These are phyloP conservation scores for Monosporascus sp. DNA, from an alignment of 2,329 filamentous ascomycete species.

Conservation along the genomic window DNA sequence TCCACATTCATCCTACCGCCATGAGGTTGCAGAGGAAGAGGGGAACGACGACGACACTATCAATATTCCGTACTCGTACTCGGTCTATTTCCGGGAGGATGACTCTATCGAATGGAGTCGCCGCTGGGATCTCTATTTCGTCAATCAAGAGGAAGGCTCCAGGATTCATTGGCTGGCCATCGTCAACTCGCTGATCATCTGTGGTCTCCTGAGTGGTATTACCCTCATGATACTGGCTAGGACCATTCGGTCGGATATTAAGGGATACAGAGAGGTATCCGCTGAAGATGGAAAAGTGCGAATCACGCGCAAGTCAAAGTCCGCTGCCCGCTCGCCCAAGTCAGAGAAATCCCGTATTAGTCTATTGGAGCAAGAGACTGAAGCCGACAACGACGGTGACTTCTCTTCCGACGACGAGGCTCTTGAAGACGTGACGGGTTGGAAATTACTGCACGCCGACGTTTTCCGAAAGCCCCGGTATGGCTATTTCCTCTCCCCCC, in stretches of 20 bases:
- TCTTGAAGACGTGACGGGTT: constrained; percentile 75
- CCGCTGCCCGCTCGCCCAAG: constrained; percentile 37
- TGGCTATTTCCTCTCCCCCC: constrained; percentile 69
- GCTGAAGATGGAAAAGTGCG: constrained; percentile 62
- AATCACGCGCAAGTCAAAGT: constrained; percentile 42
- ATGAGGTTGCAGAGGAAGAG: constrained; percentile 45
- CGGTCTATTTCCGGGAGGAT: constrained; percentile 84
- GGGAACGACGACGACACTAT: constrained; percentile 60
- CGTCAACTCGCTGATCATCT: constrained; percentile 80
- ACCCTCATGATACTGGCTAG: constrained; percentile 76
- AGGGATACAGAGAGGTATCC: constrained; percentile 60
- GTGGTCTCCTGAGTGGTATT: constrained; percentile 69
- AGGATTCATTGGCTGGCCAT: constrained; percentile 87
- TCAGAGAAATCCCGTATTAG: constrained; percentile 47
- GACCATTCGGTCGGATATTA: constrained; percentile 74
- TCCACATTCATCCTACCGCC: constrained; percentile 54
- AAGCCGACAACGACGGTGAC: constrained; percentile 48
- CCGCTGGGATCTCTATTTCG: constrained; percentile 86
- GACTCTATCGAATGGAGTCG: constrained; percentile 74
- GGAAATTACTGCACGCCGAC: constrained; percentile 85
- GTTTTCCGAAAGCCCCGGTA: constrained; percentile 71
- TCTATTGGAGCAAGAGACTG: constrained; percentile 55
- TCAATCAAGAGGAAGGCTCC: constrained; percentile 75
- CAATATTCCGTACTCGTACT: constrained; percentile 80
- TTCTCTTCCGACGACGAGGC: constrained; percentile 63